A percentile compares a stretch with the other conserved stretches of the same genome.
Evolutionary conservation across 805 yeast species (phyloP).

Genomic region (Pichia kluyveri): DNA sequence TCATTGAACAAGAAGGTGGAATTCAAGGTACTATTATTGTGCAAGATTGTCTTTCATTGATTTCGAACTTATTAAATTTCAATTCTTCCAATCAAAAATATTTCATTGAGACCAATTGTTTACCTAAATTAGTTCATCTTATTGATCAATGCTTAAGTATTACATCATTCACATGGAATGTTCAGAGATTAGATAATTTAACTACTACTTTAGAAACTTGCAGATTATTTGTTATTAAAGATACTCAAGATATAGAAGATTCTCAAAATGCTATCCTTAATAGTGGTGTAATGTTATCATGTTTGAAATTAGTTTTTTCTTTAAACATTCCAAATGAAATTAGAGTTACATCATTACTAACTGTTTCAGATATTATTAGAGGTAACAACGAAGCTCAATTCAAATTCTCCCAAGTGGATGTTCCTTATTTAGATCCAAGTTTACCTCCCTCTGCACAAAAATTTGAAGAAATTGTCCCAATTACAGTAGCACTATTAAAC

Average conservation of each 20-base stretch:
- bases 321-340: slow-evolving; percentile 54
- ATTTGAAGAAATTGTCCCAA: slow-evolving; percentile 46
- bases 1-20: slow-evolving; percentile 83
- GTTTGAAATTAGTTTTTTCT: slow-evolving; percentile 63
- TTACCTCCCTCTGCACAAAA: slow-evolving; percentile 24
- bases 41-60: slow-evolving; percentile 75
- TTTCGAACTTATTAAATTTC: slow-evolving; percentile 64
- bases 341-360: slow-evolving; percentile 58
- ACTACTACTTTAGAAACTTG: slow-evolving; percentile 63
- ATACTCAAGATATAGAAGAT: slow-evolving; percentile 48
- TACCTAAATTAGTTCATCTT: slow-evolving; percentile 53
- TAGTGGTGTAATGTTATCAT: slow-evolving; percentile 56
- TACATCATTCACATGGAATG: slow-evolving; percentile 49
- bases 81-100: slow-evolving; percentile 86
- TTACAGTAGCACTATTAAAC: slow-evolving; percentile 60
- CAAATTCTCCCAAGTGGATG: slow-evolving; percentile 74
- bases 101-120: slow-evolving; percentile 78
- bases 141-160: slow-evolving; percentile 50
- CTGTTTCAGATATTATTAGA: slow-evolving; percentile 70
- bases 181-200: slow-evolving; percentile 62
- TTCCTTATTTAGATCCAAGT: slow-evolving; percentile 78
- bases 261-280: slow-evolving; percentile 56
- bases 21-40: slow-evolving; percentile 83
- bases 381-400: slow-evolving; percentile 60
- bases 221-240: slow-evolving; percentile 62